Evolutionary conservation across 169 alveolate species (phyloP).

Genomic region (Perkinsus marinus): DNA sequence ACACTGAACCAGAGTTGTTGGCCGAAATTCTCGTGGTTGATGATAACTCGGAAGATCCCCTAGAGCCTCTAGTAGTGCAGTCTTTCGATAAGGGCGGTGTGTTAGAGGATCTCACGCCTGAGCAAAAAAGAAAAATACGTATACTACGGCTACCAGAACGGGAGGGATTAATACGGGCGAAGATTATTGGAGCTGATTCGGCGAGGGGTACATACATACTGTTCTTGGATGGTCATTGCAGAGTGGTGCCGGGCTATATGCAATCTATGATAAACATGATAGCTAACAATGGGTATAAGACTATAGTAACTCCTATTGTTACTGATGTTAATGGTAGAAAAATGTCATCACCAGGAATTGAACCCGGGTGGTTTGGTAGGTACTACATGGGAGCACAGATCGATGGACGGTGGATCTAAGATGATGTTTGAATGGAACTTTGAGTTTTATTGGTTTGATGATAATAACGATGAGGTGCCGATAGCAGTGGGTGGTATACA

Average conservation of each 20-base stretch:
- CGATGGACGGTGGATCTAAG: conserved; percentile 27
- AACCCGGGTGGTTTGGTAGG: background rate
- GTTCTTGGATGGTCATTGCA: conserved; percentile 40
- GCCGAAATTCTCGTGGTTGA: conserved; percentile 24
- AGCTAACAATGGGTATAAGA: background rate
- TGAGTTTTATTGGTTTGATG: conserved; percentile 37
- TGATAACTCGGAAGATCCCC: conserved; percentile 11
- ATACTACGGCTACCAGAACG: conserved; percentile 11
- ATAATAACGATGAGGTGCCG: conserved; percentile 21
- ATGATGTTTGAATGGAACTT: conserved; percentile 41
- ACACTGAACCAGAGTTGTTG: conserved; percentile 13
- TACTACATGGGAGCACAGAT: conserved; percentile 30
- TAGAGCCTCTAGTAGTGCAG: background rate
- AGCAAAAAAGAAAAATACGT: conserved; percentile 1
- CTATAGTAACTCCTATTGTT: background rate
- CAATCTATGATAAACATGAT: conserved; percentile 22
- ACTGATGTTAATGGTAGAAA: background rate
- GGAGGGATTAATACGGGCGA: conserved; percentile 36
- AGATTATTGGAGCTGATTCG: conserved; percentile 35
- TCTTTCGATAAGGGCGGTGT: background rate
- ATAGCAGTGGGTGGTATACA: conserved; percentile 26
- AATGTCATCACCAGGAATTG: background rate
- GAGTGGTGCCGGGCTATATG: conserved; percentile 33
- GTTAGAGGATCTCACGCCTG: conserved; percentile 15
- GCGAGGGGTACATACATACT: conserved; percentile 34